These are phyloP conservation scores for Epichloe uncinata DNA, from an alignment of 2,329 filamentous ascomycete species.

Conservation along the genomic window DNA sequence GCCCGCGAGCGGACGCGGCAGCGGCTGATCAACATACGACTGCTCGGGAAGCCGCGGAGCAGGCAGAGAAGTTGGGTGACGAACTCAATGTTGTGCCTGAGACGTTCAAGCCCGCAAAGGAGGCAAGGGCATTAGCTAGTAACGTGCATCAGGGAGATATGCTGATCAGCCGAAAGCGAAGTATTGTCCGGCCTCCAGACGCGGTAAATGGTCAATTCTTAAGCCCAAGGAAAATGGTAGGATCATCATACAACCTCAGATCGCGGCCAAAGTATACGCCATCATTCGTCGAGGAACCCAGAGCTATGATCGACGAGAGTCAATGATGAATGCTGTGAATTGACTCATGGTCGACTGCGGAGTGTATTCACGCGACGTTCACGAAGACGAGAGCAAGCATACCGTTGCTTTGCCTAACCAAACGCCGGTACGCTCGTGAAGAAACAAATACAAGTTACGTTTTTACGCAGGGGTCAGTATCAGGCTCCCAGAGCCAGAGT, in stretches of 20 bases:
- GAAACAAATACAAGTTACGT: too few relatives aligned
- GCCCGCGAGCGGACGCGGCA: slow-evolving; percentile 79
- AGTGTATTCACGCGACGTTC: not conserved
- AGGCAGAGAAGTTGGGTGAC: slow-evolving; percentile 65
- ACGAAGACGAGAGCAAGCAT: not conserved
- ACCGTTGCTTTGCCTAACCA: not conserved
- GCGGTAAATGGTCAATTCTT: slow-evolving; percentile 69
- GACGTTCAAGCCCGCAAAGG: slow-evolving; percentile 55
- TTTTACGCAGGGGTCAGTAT: too few relatives aligned
- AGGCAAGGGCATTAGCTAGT: slow-evolving; percentile 28
- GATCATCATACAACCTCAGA: not conserved
- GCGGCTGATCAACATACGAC: slow-evolving; percentile 64
- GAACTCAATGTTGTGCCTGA: slow-evolving; percentile 84
- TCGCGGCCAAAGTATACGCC: not conserved
- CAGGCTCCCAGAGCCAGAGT: too few relatives aligned
- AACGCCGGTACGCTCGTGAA: too few relatives aligned
- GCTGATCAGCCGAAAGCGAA: slow-evolving; percentile 35
- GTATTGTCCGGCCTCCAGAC: slow-evolving; percentile 57
- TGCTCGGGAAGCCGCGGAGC: slow-evolving; percentile 70
- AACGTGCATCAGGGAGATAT: slow-evolving; percentile 14
- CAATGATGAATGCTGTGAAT: not conserved
- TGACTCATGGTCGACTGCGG: not conserved
- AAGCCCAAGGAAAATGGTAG: slow-evolving; percentile 31
- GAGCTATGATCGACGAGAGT: not conserved
- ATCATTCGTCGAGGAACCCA: not conserved